phyloP scores from a whole-genome alignment of 169 alveolate species.

The Cryptosporidium parvum region DNA sequence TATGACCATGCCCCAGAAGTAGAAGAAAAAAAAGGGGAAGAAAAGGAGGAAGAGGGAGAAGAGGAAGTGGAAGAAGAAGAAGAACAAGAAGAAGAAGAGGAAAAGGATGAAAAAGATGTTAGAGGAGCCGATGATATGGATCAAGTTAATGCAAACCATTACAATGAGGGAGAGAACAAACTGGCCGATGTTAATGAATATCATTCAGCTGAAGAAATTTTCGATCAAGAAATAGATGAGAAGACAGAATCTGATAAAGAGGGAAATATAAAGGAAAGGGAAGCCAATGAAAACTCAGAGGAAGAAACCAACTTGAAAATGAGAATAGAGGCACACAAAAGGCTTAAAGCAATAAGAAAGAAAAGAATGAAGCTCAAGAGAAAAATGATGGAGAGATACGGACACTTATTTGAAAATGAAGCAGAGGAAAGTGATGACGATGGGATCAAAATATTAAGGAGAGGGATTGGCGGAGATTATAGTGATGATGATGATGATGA shows the following conservation, averaged over 20 bases:
- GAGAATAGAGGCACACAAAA: slow-evolving; percentile 11
- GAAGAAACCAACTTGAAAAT: background rate
- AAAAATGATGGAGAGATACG: slow-evolving; percentile 46
- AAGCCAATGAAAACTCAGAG: background rate
- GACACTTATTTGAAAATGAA: slow-evolving; percentile 64
- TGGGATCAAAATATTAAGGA: background rate
- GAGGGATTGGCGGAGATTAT: slow-evolving; percentile 21
- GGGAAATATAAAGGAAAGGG: background rate
- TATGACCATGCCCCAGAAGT: background rate
- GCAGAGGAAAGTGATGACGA: slow-evolving; percentile 75
- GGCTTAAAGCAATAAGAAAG: slow-evolving; percentile 26
- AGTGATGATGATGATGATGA: slow-evolving; percentile 21
- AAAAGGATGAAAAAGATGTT: too few species aligned
- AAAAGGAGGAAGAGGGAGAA: too few species aligned
- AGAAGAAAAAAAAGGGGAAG: too few species aligned
- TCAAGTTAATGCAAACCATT: background rate
- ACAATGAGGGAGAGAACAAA: background rate
- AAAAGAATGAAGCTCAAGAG: slow-evolving; percentile 28
- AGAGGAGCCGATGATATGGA: background rate
- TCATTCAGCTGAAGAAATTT: background rate
- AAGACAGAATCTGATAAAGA: background rate
- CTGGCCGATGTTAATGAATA: background rate
- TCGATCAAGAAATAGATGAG: background rate
- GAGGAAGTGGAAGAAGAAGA: too few species aligned
- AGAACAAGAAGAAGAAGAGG: too few species aligned